Evolutionary conservation across 768 basidiomycete genomes (phyloP), one percentile per base, ranked within the genome.

Genomic region (Amanita fuliginea): DNA sequence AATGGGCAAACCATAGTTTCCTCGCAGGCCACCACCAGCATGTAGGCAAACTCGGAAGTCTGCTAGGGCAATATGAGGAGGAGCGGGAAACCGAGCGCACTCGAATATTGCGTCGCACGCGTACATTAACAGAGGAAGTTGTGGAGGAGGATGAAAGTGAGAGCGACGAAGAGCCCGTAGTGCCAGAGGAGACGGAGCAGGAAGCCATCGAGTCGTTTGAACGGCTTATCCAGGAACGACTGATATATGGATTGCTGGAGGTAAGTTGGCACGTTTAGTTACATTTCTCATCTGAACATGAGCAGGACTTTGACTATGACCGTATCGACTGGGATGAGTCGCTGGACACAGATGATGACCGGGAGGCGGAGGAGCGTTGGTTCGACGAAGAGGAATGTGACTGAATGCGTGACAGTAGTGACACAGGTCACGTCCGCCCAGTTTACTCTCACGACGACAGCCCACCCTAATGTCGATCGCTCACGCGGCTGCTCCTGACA

Each of bases 161-260:
- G 14, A 80, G 79, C 6, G 71, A 71, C 24, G 74, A 68, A 14
- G 37, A 53, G 14, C 8, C 40, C n/a, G 39, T 42, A 43, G 28
- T 58, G 48, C 61, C 65, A 43, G 57, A 61, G 43, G 78, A 80
- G 45, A 71, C 69, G 8, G 65, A 71, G 4, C 75, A 75, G 37
- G 79, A 84, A 49, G 62, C 64, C 4, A 73, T 67, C 56, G 62
- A 56, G 19, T 57, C 59, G 6, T 88, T 89, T 61, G 75, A 80
- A 57, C 68, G 84, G 36, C 64, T 69, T 24, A 62, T 90, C n/a
- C 73, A 66, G 44, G 86, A 89, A 60, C 67, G 71, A 9, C 82
- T 88, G 55, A 83, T 90, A 19, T 86, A 88, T 54, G 87, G 87
- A 4, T 60, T 81, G 51, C 67, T 90, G 9, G 81, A 86, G 62